Evolutionary conservation across 2,329 filamentous ascomycete species (phyloP).

Genomic region (Aureobasidium lini): DNA sequence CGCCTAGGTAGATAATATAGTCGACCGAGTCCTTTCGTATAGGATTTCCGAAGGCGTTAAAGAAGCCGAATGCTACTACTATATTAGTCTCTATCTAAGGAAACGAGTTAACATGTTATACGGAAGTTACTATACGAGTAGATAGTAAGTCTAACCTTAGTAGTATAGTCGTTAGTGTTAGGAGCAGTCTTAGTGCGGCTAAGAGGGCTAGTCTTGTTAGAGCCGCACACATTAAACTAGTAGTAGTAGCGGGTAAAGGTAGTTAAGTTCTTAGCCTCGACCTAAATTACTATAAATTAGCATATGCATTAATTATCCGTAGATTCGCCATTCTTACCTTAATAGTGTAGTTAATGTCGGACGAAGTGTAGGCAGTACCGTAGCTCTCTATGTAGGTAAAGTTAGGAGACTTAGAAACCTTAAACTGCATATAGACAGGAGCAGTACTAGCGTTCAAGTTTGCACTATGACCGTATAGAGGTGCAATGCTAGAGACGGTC

Average conservation of each 20-base stretch:
- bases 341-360: slow-evolving; percentile 68
- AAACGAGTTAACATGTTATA: slow-evolving; percentile 25
- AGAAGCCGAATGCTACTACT: slow-evolving; percentile 37
- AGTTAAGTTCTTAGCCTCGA: slow-evolving; percentile 56
- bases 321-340: slow-evolving; percentile 43
- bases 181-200: slow-evolving; percentile 67
- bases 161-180: slow-evolving; percentile 46
- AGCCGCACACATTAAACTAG: slow-evolving; percentile 61
- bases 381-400: slow-evolving; percentile 43
- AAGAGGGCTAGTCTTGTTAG: slow-evolving; percentile 52
- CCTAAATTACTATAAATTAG: slow-evolving; percentile 32
- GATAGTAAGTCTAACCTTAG: slow-evolving; percentile 55
- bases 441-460: slow-evolving; percentile 41
- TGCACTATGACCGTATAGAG: slow-evolving; percentile 47
- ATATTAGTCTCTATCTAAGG: not conserved
- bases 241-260: slow-evolving; percentile 63
- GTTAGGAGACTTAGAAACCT: slow-evolving; percentile 45
- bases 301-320: not conserved
- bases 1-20: slow-evolving; percentile 40
- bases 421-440: slow-evolving; percentile 62
- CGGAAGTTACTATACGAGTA: slow-evolving; percentile 66
- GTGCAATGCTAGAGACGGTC: slow-evolving; percentile 50
- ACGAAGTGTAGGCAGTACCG: slow-evolving; percentile 60
- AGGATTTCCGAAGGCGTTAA: slow-evolving; percentile 34
- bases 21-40: slow-evolving; percentile 40